phyloP scores from a whole-genome alignment of 345 rosid genomes.

The Hibiscus trionum region DNA sequence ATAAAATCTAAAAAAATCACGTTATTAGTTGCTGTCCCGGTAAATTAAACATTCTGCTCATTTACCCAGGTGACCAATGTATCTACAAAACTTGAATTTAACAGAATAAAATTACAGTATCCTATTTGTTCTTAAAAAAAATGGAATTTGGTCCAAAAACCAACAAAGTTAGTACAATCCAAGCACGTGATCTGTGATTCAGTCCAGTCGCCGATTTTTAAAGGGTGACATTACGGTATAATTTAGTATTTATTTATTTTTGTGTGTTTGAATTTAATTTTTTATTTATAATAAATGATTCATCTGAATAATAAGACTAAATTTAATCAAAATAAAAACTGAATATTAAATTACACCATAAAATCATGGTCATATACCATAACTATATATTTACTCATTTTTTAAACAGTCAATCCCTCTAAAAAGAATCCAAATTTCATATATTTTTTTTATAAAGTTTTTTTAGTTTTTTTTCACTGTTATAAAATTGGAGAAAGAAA shows the following conservation, averaged over 20 bases:
- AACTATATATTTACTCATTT: not conserved
- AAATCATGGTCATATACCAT: no score
- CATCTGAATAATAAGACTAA: no score
- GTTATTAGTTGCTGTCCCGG: not conserved
- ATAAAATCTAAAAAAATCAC: no score
- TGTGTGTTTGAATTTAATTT: no score
- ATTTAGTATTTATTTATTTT: no score
- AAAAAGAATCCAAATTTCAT: conserved; percentile 6
- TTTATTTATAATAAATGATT: no score
- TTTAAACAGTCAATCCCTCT: not conserved
- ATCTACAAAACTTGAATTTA: conserved; percentile 17
- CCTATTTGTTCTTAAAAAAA: conserved; percentile 4
- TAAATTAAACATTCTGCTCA: not conserved
- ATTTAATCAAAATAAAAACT: no score
- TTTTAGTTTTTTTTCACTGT: not conserved
- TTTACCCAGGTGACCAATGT: conserved; percentile 25
- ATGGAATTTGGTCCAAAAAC: conserved; percentile 24
- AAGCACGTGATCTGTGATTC: conserved; percentile 75
- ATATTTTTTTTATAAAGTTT: not conserved
- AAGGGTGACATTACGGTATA: no score
- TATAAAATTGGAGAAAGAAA: conserved; percentile 1
- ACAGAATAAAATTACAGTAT: conserved; percentile 27
- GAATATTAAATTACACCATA: no score
- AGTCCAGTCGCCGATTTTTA: conserved; percentile 28
- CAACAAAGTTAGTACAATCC: conserved; percentile 61